These are phyloP conservation scores for Fulvia fulva DNA, from an alignment of 2,329 filamentous ascomycete species.

Conservation along the genomic window DNA sequence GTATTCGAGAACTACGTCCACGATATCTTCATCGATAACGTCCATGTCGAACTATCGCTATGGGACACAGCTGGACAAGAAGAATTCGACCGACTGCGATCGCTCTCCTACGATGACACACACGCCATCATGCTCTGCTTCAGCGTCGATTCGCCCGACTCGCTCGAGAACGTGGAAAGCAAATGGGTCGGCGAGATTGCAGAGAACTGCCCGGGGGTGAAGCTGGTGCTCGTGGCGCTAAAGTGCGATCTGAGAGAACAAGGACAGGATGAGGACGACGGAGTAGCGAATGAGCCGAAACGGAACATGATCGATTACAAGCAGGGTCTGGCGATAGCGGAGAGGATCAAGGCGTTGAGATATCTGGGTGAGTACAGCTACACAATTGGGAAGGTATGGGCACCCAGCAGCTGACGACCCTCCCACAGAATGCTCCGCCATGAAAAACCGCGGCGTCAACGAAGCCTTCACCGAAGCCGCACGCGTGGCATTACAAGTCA, in stretches of 20 bases:
- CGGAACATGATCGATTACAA: constrained; percentile 82
- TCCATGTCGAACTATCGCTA: constrained; percentile 92
- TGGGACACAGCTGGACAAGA: constrained; percentile 99
- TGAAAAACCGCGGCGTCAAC: constrained; percentile 96
- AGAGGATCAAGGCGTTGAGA: constrained; percentile 84
- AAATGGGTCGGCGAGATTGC: constrained; percentile 99
- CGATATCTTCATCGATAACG: constrained; percentile 96
- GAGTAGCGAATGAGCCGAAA: constrained; percentile 42
- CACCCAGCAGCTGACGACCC: background rate
- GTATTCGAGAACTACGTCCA: constrained; percentile 99
- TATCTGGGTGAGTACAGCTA: constrained; percentile 62
- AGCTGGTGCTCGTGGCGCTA: constrained; percentile 88
- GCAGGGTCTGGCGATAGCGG: constrained; percentile 83
- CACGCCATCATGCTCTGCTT: constrained; percentile 99
- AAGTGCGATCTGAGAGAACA: constrained; percentile 94
- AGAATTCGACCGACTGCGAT: constrained; percentile 95
- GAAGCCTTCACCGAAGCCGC: constrained; percentile 98
- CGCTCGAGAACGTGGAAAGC: constrained; percentile 94
- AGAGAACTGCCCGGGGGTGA: constrained; percentile 94
- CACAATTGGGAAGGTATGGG: background rate
- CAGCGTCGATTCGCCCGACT: constrained; percentile 90
- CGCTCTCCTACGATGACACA: constrained; percentile 95
- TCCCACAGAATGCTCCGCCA: constrained; percentile 84
- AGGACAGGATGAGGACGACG: constrained; percentile 61
- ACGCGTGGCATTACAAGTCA: constrained; percentile 72